These are phyloP conservation scores for Saccharum hybrid DNA, from an alignment of 202 grass and related monocot species.

Conservation along the genomic window DNA sequence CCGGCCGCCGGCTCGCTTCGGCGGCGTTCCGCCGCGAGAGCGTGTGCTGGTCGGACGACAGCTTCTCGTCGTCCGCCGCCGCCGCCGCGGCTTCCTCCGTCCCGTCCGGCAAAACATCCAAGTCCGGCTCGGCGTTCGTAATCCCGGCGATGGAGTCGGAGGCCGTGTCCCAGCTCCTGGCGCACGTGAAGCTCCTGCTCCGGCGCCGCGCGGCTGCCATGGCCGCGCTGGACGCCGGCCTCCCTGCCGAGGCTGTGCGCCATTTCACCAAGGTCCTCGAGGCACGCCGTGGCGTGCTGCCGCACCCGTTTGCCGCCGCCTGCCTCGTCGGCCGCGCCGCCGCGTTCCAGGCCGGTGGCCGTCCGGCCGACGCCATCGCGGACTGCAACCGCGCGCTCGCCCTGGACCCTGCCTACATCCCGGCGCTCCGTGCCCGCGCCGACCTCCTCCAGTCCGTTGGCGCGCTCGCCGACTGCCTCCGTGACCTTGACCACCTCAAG, in stretches of 20 bases:
- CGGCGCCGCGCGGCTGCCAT: slow-evolving; percentile 85
- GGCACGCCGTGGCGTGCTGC: slow-evolving; percentile 71
- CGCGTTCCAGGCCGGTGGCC: slow-evolving; percentile 62
- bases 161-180: slow-evolving; percentile 73
- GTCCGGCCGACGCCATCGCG: slow-evolving; percentile 70
- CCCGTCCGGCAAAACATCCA: slow-evolving; percentile 25
- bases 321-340: slow-evolving; percentile 89
- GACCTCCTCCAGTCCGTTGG: slow-evolving; percentile 74
- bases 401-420: slow-evolving; percentile 81
- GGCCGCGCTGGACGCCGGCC: slow-evolving; percentile 82
- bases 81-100: not conserved
- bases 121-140: slow-evolving; percentile 39
- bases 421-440: slow-evolving; percentile 82
- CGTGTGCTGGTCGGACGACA: slow-evolving; percentile 86
- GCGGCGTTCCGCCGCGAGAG: slow-evolving; percentile 93
- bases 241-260: slow-evolving; percentile 74
- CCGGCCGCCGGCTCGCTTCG: slow-evolving; percentile 75
- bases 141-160: slow-evolving; percentile 66
- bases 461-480: slow-evolving; percentile 74
- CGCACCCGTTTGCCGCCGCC: slow-evolving; percentile 71
- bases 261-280: slow-evolving; percentile 93
- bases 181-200: slow-evolving; percentile 86
- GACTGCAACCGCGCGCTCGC: slow-evolving; percentile 94
- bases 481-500: slow-evolving; percentile 92
- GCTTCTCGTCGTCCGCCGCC: slow-evolving; percentile 63